Conservation (phyloP, 2,329 filamentous ascomycete genomes). For the Sarocladiaceae sp. region DNA sequence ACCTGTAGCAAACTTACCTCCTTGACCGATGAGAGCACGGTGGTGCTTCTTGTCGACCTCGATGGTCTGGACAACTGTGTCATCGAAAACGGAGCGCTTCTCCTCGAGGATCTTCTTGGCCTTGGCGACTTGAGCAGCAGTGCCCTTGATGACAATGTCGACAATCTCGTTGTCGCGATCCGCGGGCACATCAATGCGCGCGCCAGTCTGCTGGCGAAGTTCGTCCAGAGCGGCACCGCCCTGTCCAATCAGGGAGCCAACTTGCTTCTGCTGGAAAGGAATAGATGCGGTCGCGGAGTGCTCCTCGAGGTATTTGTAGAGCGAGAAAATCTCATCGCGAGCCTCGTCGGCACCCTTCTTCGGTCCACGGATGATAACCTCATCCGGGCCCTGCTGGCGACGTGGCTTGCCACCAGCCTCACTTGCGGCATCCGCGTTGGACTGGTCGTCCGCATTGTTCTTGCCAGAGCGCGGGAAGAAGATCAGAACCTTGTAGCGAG, state of each 20-base stretch:
- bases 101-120: constrained; percentile 88
- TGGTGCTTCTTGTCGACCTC: constrained; percentile 96
- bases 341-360: constrained; percentile 91
- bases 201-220: constrained; percentile 77
- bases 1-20: constrained; percentile 56
- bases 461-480: constrained; percentile 79
- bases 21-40: constrained; percentile 79
- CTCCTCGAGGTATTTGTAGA: constrained; percentile 86
- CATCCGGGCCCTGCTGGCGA: constrained; percentile 74
- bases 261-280: constrained; percentile 82
- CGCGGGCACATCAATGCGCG: constrained; percentile 87
- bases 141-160: constrained; percentile 89
- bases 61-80: constrained; percentile 78
- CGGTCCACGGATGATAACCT: constrained; percentile 86
- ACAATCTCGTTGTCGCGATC: constrained; percentile 71
- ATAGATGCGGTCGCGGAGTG: constrained; percentile 78
- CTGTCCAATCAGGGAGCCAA: constrained; percentile 90
- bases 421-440: constrained; percentile 63
- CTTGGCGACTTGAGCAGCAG: constrained; percentile 83
- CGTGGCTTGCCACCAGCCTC: constrained; percentile 63
- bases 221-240: constrained; percentile 89
- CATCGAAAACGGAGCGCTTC: constrained; percentile 81
- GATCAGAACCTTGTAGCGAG: constrained; percentile 88
- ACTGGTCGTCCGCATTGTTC: constrained; percentile 61
- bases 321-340: constrained; percentile 82